Evolutionary conservation across 1,284 basidiomycete species (phyloP), one percentile per base, ranked within the genome.

Genomic region (Xanthoconium separans): DNA sequence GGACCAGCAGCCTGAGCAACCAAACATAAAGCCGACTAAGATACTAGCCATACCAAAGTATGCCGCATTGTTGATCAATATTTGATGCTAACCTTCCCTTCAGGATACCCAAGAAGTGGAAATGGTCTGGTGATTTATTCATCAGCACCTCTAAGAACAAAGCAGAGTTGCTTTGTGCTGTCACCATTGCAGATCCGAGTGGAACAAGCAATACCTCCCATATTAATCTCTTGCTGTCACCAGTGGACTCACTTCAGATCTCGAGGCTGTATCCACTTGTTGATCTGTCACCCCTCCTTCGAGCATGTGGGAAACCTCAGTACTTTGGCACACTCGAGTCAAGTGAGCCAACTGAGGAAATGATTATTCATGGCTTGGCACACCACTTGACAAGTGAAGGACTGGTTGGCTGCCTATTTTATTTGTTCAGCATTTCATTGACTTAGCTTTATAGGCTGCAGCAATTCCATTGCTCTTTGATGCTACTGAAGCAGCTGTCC

Each of bases 321-420:
- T 85, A 87, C 56, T 73, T 79, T 58, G 84, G 78, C 10, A 73
- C 64, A 50, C 58, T 81, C n/a, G 68, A 64, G 5, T 71, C 77
- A 44, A 60, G 77, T 13, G 72, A 70, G 6, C 65, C 69, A 13
- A 65, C 67, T 40, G 77, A 79, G 33, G 64, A 70, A 18, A 74
- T 77, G 44, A 58, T 71, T 0, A 68, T 87, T 46, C 65, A 64
- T 37, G 71, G 75, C 8, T 59, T 88, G 10, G 69, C 71, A 16
- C 56, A 62, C 4, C 79, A 81, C 56, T 76, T 89, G 76, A 59
- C 60, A 24, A 72, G 65, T 57, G 70, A 73, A 54, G 68, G 73
- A 55, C 69, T 79, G 69, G 82, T 81, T 57, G 18, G 71, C 54
- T 39, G 46, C 64, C 41, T 41, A 39, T 20, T 20, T 33, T 47